Base-by-base conservation (phyloP, 805 yeast genomes). In the Yamadazyma nakazawae region DNA sequence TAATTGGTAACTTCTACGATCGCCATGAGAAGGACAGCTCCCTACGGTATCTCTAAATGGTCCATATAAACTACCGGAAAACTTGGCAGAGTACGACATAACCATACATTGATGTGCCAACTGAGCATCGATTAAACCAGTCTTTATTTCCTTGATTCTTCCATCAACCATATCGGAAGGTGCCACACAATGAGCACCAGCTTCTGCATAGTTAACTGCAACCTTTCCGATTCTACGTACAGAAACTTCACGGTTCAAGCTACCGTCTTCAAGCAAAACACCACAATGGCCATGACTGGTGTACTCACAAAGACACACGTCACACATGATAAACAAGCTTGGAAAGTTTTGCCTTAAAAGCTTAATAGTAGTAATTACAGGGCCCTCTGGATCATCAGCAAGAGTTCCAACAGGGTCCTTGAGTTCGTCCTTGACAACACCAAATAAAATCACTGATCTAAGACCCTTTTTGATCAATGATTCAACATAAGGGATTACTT, bases 261-360 rank as follows among this genome's bases (percentile, higher is more conserved):
- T 61, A 7, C 98, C 97, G 62, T 90, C 97, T 47, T 87, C 95
- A 51, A 84, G 76, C 44, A 94, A 74, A 13, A 90, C 76, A 35
- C 99, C 99, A 70, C 99, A 94, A 65, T 94, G 99, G n/a, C 99
- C 99, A 60, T 94, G 98, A 46, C 84, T 78, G 8, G 99, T 94
- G 67, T 89, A 94, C 68, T 94, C 99, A 72, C 99, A 94, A 44
- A 94, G 71, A 67, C 99, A 94, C 21, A 92, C 97, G 62, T 94
- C 99, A 61, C 96, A 87, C 78, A 90, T 81, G 53, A 94, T 80
- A 64, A 84, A 92, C 49, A 94, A 75, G 24, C 80, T 85, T 4
- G 99, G 98, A 70, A 87, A 91, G 13, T 78, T 67, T 37, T 66
- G 52, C 50, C 76, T 76, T 46, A 94, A 74, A 1, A 79, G 73